Base-by-base conservation (phyloP, 306 rosid genomes). In the Medicago ruthenica region DNA sequence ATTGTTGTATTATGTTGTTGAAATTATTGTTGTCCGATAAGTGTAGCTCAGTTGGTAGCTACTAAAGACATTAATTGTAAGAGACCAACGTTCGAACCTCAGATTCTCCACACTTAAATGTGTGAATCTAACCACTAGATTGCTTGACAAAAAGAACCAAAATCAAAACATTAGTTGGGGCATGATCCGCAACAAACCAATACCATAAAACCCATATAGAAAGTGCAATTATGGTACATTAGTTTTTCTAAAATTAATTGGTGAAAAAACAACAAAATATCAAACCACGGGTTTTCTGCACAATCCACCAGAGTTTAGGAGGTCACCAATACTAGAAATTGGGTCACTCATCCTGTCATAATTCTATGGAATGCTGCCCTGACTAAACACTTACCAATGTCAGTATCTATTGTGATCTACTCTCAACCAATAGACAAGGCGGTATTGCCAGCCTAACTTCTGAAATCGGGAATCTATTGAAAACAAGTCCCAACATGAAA, bases 241-340 rank as follows among this genome's bases (percentile, higher is more conserved):
- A 50, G 61, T 74, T 67, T 18, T 37, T 70, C 85, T 72, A 70
- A 77, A 70, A 66, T 76, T 61, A 71, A 22, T 62, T 8, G 67
- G 34, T 55, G 40, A 15, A 21, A 75, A 67, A 67, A 76, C 62
- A 67, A 72, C 73, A 76, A 77, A 78, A 58, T 39, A 58, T 55
- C 53, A 67, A 85, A 81, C 83, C 86, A 81, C 59, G 80, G 74
- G 80, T 83, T 81, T 81, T 87, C 92, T 90, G 90, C 97, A 90
- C 98, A 90, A 81, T 80, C 79, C 81, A 40, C 85, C 85, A 67
- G 75, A 84, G 85, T 81, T 82, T 88, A 75, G 86, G 87, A 77
- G 84, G 82, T 79, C 81, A 83, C 83, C 86, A 79, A 80, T 57
- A 80, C 75, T 85, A 48, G 42, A 79, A 84, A 81, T 45, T 67